These are phyloP conservation scores for Fusarium citri DNA, from an alignment of 2,329 filamentous ascomycete species.

Conservation along the genomic window DNA sequence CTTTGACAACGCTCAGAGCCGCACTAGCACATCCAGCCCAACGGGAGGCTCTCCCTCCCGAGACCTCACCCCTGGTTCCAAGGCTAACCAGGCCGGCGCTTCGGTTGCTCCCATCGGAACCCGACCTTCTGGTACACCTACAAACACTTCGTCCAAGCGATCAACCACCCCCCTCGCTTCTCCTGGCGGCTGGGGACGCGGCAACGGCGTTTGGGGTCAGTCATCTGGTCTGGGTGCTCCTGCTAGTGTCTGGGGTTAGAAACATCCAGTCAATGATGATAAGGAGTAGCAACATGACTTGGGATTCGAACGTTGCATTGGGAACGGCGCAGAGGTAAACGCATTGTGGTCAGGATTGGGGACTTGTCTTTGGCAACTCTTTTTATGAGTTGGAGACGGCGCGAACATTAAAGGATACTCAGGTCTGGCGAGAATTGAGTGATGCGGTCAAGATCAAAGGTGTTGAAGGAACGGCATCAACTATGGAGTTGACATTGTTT, in stretches of 20 bases:
- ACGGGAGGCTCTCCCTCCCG: constrained; percentile 83
- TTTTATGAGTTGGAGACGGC: constrained; percentile 15
- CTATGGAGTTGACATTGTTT: constrained; percentile 45
- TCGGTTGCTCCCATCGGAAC: constrained; percentile 94
- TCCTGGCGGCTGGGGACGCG: constrained; percentile 84
- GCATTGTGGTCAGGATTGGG: constrained; percentile 36
- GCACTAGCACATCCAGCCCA: constrained; percentile 86
- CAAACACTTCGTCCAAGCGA: constrained; percentile 71
- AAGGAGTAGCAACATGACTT: constrained; percentile 14
- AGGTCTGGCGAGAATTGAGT: constrained; percentile 38
- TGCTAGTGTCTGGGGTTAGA: constrained; percentile 92
- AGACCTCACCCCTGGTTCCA: constrained; percentile 65
- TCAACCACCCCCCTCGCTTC: constrained; percentile 92
- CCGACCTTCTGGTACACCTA: constrained; percentile 75
- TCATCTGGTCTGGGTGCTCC: constrained; percentile 86
- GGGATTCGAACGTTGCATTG: constrained; percentile 44
- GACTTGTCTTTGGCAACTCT: constrained; percentile 21
- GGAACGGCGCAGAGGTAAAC: constrained; percentile 45
- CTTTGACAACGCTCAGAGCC: constrained; percentile 73
- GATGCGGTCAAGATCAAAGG: constrained; percentile 36
- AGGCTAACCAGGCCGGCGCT: constrained; percentile 66
- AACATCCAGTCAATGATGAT: neutral
- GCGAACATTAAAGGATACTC: constrained; percentile 27
- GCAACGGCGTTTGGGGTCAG: constrained; percentile 86
- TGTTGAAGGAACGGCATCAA: constrained; percentile 43